Evolutionary conservation across 225 moss, liverwort and hornwort genomes (phyloP).

Genomic region (Straminergon stramineum): DNA sequence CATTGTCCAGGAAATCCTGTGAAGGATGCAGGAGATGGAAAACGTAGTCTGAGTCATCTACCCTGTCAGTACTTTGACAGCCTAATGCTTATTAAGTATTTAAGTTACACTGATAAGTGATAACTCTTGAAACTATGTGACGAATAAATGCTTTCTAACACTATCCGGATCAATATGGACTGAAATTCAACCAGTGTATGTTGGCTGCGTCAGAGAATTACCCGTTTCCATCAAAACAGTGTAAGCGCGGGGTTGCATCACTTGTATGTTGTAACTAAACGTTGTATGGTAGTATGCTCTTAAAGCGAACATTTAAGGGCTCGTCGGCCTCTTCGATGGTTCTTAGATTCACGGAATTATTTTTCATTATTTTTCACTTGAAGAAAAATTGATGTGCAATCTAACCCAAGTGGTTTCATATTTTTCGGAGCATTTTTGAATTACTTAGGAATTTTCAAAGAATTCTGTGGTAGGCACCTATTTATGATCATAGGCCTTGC

Average conservation of each 20-base stretch:
- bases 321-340: no score
- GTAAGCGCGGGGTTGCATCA: not conserved
- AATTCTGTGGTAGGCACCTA: no score
- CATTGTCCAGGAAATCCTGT: not conserved
- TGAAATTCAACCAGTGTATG: not conserved
- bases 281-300: no score
- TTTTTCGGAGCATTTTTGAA: no score
- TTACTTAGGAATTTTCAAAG: no score
- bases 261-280: not conserved
- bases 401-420: no score
- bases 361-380: no score
- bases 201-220: not conserved
- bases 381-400: no score
- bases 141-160: not conserved
- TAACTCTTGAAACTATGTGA: not conserved
- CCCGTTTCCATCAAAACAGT: not conserved
- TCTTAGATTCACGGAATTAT: no score
- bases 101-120: not conserved
- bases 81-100: not conserved
- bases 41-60: not conserved
- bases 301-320: no score
- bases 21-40: not conserved
- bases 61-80: not conserved
- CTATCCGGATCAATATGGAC: no score
- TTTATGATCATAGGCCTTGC: no score